Conservation (phyloP, 2,329 filamentous ascomycete species). For the Tolypocladium capitatum region DNA sequence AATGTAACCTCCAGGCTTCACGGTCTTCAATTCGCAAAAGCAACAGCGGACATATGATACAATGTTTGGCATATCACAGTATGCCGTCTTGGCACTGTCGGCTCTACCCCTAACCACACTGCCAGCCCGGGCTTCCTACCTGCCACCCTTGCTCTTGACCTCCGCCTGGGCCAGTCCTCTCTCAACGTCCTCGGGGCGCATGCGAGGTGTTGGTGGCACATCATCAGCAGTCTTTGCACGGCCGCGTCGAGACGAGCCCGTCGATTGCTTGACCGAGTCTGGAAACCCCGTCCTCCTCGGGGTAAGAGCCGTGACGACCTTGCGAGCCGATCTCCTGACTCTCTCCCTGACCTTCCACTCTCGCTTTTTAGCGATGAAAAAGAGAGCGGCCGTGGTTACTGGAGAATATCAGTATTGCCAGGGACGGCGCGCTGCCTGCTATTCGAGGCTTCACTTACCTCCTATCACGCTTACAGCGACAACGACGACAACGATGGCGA, state of each 20-base stretch:
- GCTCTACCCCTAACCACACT: not conserved
- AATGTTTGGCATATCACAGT: not conserved
- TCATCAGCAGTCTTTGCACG: constrained; percentile 37
- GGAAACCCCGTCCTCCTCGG: constrained; percentile 49
- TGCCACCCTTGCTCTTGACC: constrained; percentile 19
- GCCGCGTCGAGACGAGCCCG: constrained; percentile 14
- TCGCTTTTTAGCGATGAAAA: constrained; percentile 70
- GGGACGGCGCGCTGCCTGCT: not conserved
- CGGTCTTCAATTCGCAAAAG: not conserved
- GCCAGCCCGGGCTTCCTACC: constrained; percentile 6
- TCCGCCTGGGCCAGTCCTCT: constrained; percentile 35
- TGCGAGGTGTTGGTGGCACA: constrained; percentile 44
- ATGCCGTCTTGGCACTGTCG: not conserved
- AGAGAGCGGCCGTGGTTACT: constrained; percentile 56
- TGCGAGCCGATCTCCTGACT: constrained; percentile 53
- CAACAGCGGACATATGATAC: not conserved
- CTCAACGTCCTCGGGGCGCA: constrained; percentile 43
- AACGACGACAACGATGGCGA: constrained; percentile 64
- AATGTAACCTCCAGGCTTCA: constrained; percentile 29
- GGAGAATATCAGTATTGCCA: constrained; percentile 6
- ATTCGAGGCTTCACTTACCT: constrained; percentile 35
- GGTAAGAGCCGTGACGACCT: constrained; percentile 48
- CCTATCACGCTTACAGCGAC: constrained; percentile 53
- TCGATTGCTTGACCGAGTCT: constrained; percentile 36
- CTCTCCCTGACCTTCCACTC: constrained; percentile 70